Conservation (phyloP, 768 basidiomycete genomes). For the Mrakia frigida region DNA sequence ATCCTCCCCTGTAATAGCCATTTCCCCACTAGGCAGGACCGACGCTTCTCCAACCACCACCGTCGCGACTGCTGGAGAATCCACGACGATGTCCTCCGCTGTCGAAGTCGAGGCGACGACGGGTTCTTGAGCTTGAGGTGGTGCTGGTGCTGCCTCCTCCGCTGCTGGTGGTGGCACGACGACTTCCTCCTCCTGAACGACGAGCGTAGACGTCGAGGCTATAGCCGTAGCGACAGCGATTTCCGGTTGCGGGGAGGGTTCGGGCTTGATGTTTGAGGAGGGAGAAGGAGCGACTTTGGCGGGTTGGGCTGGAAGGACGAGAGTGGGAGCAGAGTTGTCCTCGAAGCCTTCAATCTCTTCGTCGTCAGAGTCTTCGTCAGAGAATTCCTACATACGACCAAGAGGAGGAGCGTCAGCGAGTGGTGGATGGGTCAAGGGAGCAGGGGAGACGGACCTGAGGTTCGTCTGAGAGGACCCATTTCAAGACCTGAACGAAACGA, state of each 20-base stretch:
- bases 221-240: no score
- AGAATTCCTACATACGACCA: neutral
- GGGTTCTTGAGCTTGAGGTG: neutral
- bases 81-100: neutral
- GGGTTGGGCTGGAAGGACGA: neutral
- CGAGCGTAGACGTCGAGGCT: no score
- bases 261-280: neutral
- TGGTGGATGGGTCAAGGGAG: neutral
- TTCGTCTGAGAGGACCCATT: neutral
- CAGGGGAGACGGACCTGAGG: neutral
- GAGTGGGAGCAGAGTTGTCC: neutral
- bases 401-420: neutral
- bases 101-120: neutral
- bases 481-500: neutral
- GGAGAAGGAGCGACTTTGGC: neutral
- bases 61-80: neutral
- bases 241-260: neutral
- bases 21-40: neutral
- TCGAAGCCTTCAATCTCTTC: conserved; percentile 1
- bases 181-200: no score
- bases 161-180: no score
- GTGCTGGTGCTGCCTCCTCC: neutral
- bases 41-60: neutral
- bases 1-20: neutral
- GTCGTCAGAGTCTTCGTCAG: conserved; percentile 11